Conservation (phyloP, 495 filamentous ascomycete genomes). For the Saxispiralis lemnorum region DNA sequence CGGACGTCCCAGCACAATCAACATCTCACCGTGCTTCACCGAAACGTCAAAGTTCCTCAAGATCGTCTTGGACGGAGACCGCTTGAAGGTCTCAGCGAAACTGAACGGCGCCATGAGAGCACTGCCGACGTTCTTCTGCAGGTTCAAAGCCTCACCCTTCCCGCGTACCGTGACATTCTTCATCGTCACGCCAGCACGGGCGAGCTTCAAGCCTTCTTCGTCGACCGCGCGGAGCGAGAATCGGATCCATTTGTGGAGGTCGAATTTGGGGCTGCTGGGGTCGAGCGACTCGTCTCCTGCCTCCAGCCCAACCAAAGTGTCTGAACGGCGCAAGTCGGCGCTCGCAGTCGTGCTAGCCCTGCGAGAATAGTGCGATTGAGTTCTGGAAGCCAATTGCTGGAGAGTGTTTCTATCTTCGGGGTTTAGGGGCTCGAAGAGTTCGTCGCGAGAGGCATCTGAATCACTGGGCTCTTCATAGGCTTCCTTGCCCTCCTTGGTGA, state of each 20-base stretch:
- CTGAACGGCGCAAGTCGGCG: conserved; percentile 1
- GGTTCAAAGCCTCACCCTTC: conserved; percentile 35
- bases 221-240: conserved; percentile 24
- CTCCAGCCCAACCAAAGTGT: conserved; percentile 9
- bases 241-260: conserved; percentile 12
- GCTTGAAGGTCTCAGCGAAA: conserved; percentile 28
- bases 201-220: conserved; percentile 26
- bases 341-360: background rate
- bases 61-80: conserved; percentile 9
- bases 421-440: conserved; percentile 1
- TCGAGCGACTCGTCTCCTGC: conserved; percentile 7
- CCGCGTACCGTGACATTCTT: conserved; percentile 37
- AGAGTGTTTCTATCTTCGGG: conserved; percentile 1
- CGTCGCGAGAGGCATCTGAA: no score
- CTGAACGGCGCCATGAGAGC: conserved; percentile 33
- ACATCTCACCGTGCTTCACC: conserved; percentile 16
- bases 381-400: conserved; percentile 1
- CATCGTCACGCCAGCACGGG: conserved; percentile 30
- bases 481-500: no score
- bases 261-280: conserved; percentile 10
- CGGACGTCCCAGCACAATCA: conserved; percentile 36
- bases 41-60: conserved; percentile 15
- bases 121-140: conserved; percentile 38
- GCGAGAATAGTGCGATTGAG: background rate
- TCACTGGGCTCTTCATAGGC: no score